Percentiles rank a stretch among this genome's conserved stretches.
Evolutionary conservation across 495 filamentous ascomycete genomes (phyloP).

Genomic region (Evansstolkia leycettana): DNA sequence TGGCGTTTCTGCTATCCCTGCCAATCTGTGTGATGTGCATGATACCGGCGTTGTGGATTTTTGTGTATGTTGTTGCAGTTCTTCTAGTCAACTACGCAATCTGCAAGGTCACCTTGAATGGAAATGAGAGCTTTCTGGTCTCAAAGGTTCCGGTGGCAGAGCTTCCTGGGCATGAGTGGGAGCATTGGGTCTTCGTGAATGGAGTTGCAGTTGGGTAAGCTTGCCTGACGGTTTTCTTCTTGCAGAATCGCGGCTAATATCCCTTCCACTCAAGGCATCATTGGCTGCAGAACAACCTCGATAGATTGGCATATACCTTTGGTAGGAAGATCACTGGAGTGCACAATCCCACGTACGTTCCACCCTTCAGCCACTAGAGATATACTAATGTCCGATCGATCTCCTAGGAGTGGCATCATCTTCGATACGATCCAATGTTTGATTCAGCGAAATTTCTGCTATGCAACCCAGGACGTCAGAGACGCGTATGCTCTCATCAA

Average conservation of each 20-base stretch:
- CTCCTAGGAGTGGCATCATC: constrained; percentile 42
- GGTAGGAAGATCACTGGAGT: constrained; percentile 63
- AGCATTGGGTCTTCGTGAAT: constrained; percentile 29
- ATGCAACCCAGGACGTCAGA: constrained; percentile 59
- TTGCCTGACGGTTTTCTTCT: no score
- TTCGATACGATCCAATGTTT: constrained; percentile 70
- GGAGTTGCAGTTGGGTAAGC: constrained; percentile 23
- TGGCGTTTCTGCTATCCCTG: constrained; percentile 27
- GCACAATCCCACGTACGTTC: constrained; percentile 61
- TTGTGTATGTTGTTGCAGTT: constrained; percentile 21
- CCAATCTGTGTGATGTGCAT: constrained; percentile 33
- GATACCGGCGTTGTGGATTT: constrained; percentile 38
- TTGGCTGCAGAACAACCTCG: constrained; percentile 53
- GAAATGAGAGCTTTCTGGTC: constrained; percentile 9
- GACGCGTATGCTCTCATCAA: constrained; percentile 20
- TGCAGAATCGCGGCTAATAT: no score
- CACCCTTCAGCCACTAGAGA: no score
- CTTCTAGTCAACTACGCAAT: constrained; percentile 35
- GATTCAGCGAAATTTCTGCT: constrained; percentile 63
- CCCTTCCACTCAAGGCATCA: constrained; percentile 12
- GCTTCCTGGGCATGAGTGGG: constrained; percentile 12
- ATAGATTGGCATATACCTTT: constrained; percentile 63
- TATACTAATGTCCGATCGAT: constrained; percentile 2
- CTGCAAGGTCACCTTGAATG: constrained; percentile 36
- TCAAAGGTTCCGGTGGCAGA: constrained; percentile 13